phyloP scores from a whole-genome alignment of 2,329 filamentous ascomycete genomes.

The Didymella sp. region DNA sequence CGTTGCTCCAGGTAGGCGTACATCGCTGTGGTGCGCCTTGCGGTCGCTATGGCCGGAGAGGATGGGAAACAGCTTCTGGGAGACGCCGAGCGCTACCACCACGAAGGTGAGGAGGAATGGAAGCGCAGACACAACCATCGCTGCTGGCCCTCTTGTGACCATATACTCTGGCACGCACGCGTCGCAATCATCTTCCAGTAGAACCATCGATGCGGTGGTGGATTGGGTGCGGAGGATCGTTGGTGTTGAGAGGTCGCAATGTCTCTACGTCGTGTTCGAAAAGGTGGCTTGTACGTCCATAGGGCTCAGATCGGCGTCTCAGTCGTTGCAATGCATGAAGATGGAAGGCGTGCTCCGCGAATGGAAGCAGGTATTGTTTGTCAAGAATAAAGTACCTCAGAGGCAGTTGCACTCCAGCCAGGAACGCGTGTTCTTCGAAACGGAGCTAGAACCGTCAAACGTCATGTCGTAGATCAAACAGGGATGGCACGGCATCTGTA shows the following conservation, averaged over 20 bases:
- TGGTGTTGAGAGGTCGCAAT: constrained; percentile 7
- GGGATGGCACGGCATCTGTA: constrained; percentile 16
- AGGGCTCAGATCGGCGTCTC: constrained; percentile 24
- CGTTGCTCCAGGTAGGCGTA: constrained; percentile 59
- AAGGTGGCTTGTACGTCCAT: constrained; percentile 35
- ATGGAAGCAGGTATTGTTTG: constrained; percentile 5
- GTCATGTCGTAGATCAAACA: constrained; percentile 32
- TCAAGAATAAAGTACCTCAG: constrained; percentile 13
- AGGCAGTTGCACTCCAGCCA: constrained; percentile 16
- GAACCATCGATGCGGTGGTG: constrained; percentile 38
- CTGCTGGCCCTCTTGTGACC: constrained; percentile 53
- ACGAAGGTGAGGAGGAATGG: constrained; percentile 77
- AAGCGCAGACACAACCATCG: constrained; percentile 65
- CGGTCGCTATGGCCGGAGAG: constrained; percentile 66
- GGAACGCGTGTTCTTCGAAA: constrained; percentile 30
- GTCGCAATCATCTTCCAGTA: constrained; percentile 60
- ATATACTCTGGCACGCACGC: constrained; percentile 63
- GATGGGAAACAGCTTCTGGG: constrained; percentile 74
- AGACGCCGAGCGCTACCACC: constrained; percentile 66
- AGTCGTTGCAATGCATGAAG: constrained; percentile 20
- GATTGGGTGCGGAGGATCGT: constrained; percentile 1
- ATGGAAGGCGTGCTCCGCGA: constrained; percentile 9
- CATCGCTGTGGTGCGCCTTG: constrained; percentile 68
- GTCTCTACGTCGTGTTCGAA: constrained; percentile 12
- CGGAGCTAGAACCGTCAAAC: constrained; percentile 25